A percentile compares a stretch with the other conserved stretches of the same genome.
phyloP scores from a whole-genome alignment of 768 basidiomycete genomes.

The Suillus occidentalis region DNA sequence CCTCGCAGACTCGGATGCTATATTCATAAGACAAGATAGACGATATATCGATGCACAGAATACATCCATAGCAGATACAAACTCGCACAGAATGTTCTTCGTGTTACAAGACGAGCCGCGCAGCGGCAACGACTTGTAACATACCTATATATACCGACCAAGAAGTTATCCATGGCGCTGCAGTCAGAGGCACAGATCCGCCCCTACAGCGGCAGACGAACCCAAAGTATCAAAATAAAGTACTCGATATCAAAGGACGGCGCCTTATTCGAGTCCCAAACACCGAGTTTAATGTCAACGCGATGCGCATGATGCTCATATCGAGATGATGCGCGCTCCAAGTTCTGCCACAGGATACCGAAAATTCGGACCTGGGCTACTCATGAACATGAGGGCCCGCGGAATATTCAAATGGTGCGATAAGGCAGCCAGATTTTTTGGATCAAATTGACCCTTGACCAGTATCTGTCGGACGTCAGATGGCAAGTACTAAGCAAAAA shows the following conservation, averaged over 20 bases:
- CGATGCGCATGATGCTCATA: constrained; percentile 21
- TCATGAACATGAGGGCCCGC: constrained; percentile 61
- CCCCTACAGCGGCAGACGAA: not conserved
- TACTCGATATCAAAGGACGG: not conserved
- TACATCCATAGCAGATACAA: too few species aligned
- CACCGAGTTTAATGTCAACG: not conserved
- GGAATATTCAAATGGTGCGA: constrained; percentile 50
- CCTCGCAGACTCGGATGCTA: too few species aligned
- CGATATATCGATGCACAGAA: too few species aligned
- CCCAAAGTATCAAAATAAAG: not conserved
- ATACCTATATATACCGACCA: not conserved
- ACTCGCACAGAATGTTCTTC: too few species aligned
- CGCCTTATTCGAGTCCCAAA: too few species aligned
- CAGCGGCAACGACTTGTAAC: too few species aligned
- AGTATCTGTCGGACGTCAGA: constrained; percentile 37
- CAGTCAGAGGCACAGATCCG: not conserved
- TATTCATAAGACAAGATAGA: too few species aligned
- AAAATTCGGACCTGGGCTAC: constrained; percentile 52
- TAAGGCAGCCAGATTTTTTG: constrained; percentile 47
- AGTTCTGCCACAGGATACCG: constrained; percentile 46
- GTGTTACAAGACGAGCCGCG: too few species aligned
- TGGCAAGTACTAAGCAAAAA: not conserved
- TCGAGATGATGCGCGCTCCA: constrained; percentile 49
- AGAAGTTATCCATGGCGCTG: not conserved
- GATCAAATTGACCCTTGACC: constrained; percentile 44